Conservation (phyloP, 495 filamentous ascomycete genomes). For the Penicillium steckii region DNA sequence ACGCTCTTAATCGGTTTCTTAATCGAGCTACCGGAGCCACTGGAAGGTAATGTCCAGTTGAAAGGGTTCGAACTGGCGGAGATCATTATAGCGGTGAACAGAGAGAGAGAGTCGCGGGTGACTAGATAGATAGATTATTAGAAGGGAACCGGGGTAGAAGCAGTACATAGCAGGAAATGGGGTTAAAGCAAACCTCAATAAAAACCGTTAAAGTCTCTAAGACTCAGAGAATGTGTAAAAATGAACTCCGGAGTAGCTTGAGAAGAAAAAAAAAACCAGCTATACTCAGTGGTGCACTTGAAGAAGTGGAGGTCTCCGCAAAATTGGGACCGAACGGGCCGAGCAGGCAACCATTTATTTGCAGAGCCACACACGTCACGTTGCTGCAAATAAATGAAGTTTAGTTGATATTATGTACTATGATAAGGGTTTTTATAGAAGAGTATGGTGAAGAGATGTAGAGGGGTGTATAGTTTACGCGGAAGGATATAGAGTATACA, state of each 20-base stretch:
- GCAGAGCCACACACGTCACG: constrained; percentile 13
- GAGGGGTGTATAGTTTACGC: no score
- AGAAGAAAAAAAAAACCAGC: not conserved
- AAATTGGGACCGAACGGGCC: not conserved
- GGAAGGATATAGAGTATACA: no score
- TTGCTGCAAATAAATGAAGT: constrained; percentile 6
- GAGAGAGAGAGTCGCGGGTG: not conserved
- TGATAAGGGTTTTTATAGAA: no score
- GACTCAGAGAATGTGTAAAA: no score
- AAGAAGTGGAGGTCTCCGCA: no score
- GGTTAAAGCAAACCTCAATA: no score
- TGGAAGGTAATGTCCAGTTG: constrained; percentile 35
- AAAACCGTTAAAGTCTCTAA: no score
- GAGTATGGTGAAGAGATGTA: no score
- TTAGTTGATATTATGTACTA: constrained; percentile 5
- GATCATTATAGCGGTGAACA: constrained; percentile 10
- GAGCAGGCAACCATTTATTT: constrained; percentile 14
- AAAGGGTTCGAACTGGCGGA: constrained; percentile 21
- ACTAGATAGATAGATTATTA: not conserved
- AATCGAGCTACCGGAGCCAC: constrained; percentile 33
- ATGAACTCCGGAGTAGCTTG: no score
- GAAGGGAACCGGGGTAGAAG: no score
- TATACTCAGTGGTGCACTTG: no score
- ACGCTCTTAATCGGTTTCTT: constrained; percentile 43
- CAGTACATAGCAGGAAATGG: no score